Base-by-base conservation (phyloP, 1,284 basidiomycete genomes). In the Ceratobasidium sp. region DNA sequence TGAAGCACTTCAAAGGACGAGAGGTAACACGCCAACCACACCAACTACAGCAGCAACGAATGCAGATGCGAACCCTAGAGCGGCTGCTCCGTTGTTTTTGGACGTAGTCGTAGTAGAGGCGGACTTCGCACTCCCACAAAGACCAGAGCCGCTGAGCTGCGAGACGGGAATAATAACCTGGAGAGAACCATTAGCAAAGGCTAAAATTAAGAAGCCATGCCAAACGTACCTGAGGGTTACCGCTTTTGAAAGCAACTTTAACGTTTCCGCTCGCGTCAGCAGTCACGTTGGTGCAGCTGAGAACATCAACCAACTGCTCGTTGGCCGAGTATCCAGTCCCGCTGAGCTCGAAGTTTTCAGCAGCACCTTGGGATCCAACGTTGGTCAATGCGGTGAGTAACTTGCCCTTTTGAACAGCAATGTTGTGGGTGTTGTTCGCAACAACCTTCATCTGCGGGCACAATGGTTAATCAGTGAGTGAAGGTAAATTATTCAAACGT, bases 331-430 rank as follows among this genome's bases (percentile, higher is more conserved):
- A 88, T 0, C 79, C 78, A 0, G 82, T 77, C 15, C 74, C 72
- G 0, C 52, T 29, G 12, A 75, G 70, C 0, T 73, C 69, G 10
- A 78, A 70, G 62, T 76, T 72, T 17, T 77, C 69, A 5, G 74
- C 75, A 3, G 73, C 71, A 13, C 77, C 74, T 42, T 75, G 76
- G 7, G 80, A 78, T 40, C 91, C 91, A 32, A 80, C 78, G 78
- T 91, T 91, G 20, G 87, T 86, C 60, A 92, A 77, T 17, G 91
- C 81, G 6, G 86, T 79, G 54, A 92, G 82, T 72, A 93, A 77
- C 0, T 89, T 88, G 0, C 83, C 80, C 77, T 92, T 92, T 55
- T 82, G 83, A 31, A 90, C 76, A 0, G 82, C 85, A 47, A 91
- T 78, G 0, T 85, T 82, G 69, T 83, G 80, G 50, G 78, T 69